phyloP scores from a whole-genome alignment of 495 filamentous ascomycete species.

The Neurospora sp. region DNA sequence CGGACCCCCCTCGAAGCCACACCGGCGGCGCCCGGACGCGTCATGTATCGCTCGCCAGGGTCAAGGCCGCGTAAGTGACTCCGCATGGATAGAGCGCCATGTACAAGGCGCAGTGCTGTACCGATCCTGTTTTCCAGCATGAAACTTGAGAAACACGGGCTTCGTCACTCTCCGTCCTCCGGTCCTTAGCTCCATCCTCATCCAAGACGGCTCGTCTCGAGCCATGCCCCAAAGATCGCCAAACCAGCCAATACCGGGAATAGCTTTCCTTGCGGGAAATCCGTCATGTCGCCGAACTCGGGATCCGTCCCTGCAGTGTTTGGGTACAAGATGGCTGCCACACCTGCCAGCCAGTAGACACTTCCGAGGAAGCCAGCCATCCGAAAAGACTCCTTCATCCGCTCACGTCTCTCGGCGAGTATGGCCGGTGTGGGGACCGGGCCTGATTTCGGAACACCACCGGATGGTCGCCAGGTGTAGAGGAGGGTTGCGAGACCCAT shows the following conservation, averaged over 20 bases:
- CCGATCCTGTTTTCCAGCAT: background rate
- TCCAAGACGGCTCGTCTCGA: constrained; percentile 13
- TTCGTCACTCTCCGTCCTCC: background rate
- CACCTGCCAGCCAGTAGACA: constrained; percentile 41
- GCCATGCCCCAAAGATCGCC: constrained; percentile 24
- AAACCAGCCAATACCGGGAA: constrained; percentile 22
- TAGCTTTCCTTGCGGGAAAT: constrained; percentile 33
- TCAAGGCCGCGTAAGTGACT: background rate
- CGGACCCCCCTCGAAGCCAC: background rate
- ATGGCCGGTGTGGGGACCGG: constrained; percentile 9
- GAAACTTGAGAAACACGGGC: background rate
- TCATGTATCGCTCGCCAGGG: background rate
- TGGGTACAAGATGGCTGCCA: constrained; percentile 39
- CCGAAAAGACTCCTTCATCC: constrained; percentile 22
- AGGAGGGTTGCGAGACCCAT: constrained; percentile 39
- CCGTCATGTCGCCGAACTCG: constrained; percentile 41
- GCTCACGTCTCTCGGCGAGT: background rate
- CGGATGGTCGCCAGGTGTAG: constrained; percentile 32
- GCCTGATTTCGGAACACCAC: background rate
- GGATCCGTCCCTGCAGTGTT: constrained; percentile 42
- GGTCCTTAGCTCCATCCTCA: background rate
- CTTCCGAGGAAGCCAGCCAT: constrained; percentile 34
- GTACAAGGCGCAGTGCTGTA: background rate
- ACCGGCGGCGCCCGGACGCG: background rate
- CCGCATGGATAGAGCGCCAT: background rate